A percentile compares a stretch with the other conserved stretches of the same genome.
Conservation (phyloP, 352 stramenopile genomes). For the Hyaloperonospora brassicae region DNA sequence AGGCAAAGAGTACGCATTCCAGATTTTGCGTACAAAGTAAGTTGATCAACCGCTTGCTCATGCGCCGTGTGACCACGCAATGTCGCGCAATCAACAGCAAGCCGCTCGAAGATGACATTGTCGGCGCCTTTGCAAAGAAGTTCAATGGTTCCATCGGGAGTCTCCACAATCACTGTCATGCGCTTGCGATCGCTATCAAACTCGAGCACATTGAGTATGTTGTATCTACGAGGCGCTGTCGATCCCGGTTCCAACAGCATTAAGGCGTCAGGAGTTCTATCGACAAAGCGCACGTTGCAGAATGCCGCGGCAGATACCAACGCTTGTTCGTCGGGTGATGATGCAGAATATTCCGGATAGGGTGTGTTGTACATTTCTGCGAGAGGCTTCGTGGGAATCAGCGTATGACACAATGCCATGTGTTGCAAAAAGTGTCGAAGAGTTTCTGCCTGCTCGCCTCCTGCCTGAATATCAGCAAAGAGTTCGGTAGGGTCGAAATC, state of each 20-base stretch:
- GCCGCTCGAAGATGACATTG: conserved; percentile 70
- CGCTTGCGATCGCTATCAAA: conserved; percentile 97
- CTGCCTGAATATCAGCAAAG: conserved; percentile 44
- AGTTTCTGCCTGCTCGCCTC: conserved; percentile 28
- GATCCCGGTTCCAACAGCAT: conserved; percentile 44
- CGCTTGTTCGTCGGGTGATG: conserved; percentile 74
- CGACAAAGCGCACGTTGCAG: conserved; percentile 73
- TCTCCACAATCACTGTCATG: conserved; percentile 94
- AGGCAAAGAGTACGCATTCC: conserved; percentile 79
- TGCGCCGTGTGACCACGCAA: conserved; percentile 17
- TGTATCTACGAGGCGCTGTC: conserved; percentile 51
- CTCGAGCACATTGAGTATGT: conserved; percentile 91
- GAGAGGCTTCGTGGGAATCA: conserved; percentile 65
- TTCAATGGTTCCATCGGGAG: conserved; percentile 43
- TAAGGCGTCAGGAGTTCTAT: conserved; percentile 55
- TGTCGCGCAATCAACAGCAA: conserved; percentile 28
- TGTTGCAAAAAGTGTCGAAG: conserved; percentile 66
- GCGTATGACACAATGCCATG: conserved; percentile 71
- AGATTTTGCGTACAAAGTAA: conserved; percentile 55
- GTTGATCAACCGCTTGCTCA: conserved; percentile 33
- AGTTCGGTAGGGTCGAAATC: conserved; percentile 65
- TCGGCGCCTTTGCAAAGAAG: conserved; percentile 76
- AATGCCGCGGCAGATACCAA: conserved; percentile 64
- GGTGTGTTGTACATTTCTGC: conserved; percentile 72
- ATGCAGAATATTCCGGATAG: conserved; percentile 65